Percentiles rank a stretch among this genome's conserved stretches.
These are phyloP conservation scores for barrel medic (Medicago truncatula) DNA, from an alignment of 306 rosid species.

Conservation along the genomic window MtrunA17r5.0-ANR NC_053045.1:58964501-58965000, in stretches of 20 bases:
- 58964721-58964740: neutral
- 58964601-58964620: constrained; percentile 82
- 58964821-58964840: neutral
- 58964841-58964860: constrained; percentile 15
- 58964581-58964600: constrained; percentile 72
- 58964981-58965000: constrained; percentile 11
- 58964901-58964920: neutral
- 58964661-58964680: constrained; percentile 70
- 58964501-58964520: constrained; percentile 48
- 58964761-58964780: neutral
- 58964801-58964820: neutral
- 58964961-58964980: neutral
- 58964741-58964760: constrained; percentile 11
- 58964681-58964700: constrained; percentile 37
- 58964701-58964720: neutral
- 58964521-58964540: constrained; percentile 52
- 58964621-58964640: constrained; percentile 90
- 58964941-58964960: neutral
- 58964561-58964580: constrained; percentile 56
- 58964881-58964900: neutral
- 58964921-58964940: constrained; percentile 9
- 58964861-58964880: constrained; percentile 14
- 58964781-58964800: neutral
- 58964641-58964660: constrained; percentile 76
- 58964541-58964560: constrained; percentile 56